Conservation (phyloP, 2,329 filamentous ascomycete species). For the Colletotrichum tanaceti region DNA sequence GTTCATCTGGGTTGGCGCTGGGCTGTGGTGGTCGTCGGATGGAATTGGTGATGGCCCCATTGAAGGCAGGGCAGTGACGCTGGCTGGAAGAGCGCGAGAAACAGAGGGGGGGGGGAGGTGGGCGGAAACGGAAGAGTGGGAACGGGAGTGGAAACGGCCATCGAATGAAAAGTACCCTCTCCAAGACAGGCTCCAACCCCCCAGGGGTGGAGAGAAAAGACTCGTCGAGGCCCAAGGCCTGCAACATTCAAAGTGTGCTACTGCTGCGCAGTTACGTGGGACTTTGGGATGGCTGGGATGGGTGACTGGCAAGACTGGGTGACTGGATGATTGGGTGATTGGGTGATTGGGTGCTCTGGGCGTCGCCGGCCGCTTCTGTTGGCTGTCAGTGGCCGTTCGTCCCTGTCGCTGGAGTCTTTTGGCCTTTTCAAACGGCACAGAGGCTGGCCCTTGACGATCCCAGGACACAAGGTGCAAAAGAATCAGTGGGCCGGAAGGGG, state of each 20-base stretch:
- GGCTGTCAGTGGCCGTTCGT: slow-evolving; percentile 16
- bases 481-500: background rate
- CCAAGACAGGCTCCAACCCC: slow-evolving; percentile 20
- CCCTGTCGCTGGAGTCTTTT: slow-evolving; percentile 2
- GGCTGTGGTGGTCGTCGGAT: background rate
- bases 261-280: slow-evolving; percentile 35
- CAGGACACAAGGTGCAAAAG: background rate
- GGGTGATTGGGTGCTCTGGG: background rate
- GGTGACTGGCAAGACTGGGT: too few species aligned
- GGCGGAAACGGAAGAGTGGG: slow-evolving; percentile 25
- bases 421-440: background rate
- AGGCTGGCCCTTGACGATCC: background rate
- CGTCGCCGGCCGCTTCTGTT: background rate
- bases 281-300: slow-evolving; percentile 24
- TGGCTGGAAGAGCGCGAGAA: slow-evolving; percentile 1
- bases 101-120: background rate
- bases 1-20: background rate
- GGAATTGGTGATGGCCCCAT: background rate
- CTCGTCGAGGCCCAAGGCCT: slow-evolving; percentile 31
- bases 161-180: background rate
- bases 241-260: slow-evolving; percentile 30
- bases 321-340: too few species aligned
- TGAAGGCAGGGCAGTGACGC: background rate
- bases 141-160: slow-evolving; percentile 28
- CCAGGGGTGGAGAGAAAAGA: slow-evolving; percentile 31